Evolutionary conservation across 495 filamentous ascomycete genomes (phyloP).

Genomic region (Podospora conica): DNA sequence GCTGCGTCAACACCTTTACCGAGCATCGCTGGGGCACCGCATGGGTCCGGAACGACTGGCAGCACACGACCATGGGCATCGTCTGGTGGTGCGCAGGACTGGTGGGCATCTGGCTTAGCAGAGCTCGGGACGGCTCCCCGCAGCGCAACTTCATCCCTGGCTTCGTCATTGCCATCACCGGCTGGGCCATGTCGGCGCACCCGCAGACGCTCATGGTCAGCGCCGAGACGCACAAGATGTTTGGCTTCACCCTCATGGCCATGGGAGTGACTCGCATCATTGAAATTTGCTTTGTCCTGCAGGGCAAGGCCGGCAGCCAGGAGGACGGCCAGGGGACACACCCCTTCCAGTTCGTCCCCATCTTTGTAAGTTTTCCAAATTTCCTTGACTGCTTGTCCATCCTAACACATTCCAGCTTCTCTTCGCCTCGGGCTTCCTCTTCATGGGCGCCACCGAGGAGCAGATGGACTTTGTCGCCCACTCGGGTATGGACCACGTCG

Average conservation of each 20-base stretch:
- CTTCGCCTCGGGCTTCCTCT: conserved; percentile 89
- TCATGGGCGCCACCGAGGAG: conserved; percentile 96
- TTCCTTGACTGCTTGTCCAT: not conserved
- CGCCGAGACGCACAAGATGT: conserved; percentile 84
- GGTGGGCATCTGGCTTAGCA: conserved; percentile 85
- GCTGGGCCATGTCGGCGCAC: conserved; percentile 91
- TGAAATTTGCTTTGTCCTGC: conserved; percentile 83
- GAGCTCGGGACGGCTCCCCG: conserved; percentile 71
- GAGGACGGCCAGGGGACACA: conserved; percentile 53
- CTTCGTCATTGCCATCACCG: conserved; percentile 83
- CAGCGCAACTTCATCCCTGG: conserved; percentile 90
- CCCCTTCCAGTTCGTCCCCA: conserved; percentile 89
- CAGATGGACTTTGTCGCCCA: conserved; percentile 74
- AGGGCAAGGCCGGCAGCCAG: conserved; percentile 57
- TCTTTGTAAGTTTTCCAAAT: conserved; percentile 61
- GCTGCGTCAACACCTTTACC: conserved; percentile 95
- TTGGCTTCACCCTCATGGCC: conserved; percentile 93
- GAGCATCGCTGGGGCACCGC: conserved; percentile 87
- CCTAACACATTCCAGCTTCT: conserved; percentile 55
- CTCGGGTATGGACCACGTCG: conserved; percentile 76
- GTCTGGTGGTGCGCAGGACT: conserved; percentile 96
- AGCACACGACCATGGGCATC: conserved; percentile 95
- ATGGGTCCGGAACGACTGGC: conserved; percentile 94
- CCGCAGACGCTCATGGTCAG: conserved; percentile 76
- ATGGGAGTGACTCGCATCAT: conserved; percentile 79